phyloP scores from a whole-genome alignment of 306 rosid species.

The Vigna nakashimae region DNA sequence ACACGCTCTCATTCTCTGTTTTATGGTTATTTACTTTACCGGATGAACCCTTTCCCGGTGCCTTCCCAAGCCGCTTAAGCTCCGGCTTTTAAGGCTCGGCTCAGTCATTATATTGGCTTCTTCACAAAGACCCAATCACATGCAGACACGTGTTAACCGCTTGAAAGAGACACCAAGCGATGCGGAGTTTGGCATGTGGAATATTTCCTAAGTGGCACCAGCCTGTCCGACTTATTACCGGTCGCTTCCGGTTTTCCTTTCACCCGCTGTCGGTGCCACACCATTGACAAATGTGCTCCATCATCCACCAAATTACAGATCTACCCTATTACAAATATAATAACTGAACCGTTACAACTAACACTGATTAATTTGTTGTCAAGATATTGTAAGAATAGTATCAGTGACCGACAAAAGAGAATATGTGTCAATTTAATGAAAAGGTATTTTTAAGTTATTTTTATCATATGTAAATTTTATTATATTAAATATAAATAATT shows the following conservation, averaged over 20 bases:
- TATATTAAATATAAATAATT: neutral
- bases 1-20: conserved; percentile 30
- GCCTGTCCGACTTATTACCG: conserved; percentile 56
- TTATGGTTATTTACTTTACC: conserved; percentile 45
- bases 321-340: conserved; percentile 17
- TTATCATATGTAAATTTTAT: neutral
- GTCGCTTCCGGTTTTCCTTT: conserved; percentile 44
- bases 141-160: conserved; percentile 8
- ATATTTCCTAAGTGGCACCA: conserved; percentile 47
- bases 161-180: neutral
- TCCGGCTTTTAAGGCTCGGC: conserved; percentile 14
- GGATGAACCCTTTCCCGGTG: conserved; percentile 49
- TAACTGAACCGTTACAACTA: conserved; percentile 31
- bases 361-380: conserved; percentile 13
- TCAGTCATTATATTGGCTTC: neutral
- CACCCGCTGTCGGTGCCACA: conserved; percentile 69
- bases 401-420: neutral
- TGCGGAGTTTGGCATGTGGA: neutral
- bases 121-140: neutral
- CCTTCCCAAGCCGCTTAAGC: conserved; percentile 3
- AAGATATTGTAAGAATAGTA: neutral
- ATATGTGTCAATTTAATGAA: neutral
- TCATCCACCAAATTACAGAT: conserved; percentile 14
- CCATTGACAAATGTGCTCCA: conserved; percentile 30
- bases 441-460: neutral